A percentile compares a stretch with the other conserved stretches of the same genome.
phyloP scores from a whole-genome alignment of 306 rosid genomes.

The Benincasa hispida region DNA sequence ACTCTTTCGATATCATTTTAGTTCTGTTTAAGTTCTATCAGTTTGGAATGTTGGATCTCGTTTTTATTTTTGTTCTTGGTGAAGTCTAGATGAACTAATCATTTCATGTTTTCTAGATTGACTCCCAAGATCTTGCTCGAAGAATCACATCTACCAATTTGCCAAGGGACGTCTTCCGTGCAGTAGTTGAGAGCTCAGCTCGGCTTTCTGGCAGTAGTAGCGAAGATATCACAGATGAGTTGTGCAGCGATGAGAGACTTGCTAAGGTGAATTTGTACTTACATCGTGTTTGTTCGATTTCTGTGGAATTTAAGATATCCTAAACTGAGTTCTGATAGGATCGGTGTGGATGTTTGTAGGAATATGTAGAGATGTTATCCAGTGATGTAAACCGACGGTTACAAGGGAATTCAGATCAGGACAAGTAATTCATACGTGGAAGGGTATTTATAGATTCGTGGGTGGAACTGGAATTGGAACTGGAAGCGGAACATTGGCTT shows the following conservation, averaged over 20 bases:
- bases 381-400: constrained; percentile 35
- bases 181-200: constrained; percentile 59
- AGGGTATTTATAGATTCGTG: not conserved
- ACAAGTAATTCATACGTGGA: not conserved
- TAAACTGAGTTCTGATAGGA: not conserved
- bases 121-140: constrained; percentile 46
- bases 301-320: not conserved
- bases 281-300: not conserved
- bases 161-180: constrained; percentile 50
- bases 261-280: constrained; percentile 29
- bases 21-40: too few relatives aligned
- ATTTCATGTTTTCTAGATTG: constrained; percentile 25
- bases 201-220: constrained; percentile 38
- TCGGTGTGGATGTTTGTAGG: constrained; percentile 30
- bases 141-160: constrained; percentile 43
- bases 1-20: too few relatives aligned
- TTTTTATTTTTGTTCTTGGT: not conserved
- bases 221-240: constrained; percentile 53
- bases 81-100: not conserved
- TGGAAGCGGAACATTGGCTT: not conserved
- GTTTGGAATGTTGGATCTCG: not conserved
- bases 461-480: not conserved
- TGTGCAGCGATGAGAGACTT: constrained; percentile 63
- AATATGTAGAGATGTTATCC: constrained; percentile 57
- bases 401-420: constrained; percentile 30